Conservation (phyloP, 345 rosid genomes). For the Citrus hindsii region DNA sequence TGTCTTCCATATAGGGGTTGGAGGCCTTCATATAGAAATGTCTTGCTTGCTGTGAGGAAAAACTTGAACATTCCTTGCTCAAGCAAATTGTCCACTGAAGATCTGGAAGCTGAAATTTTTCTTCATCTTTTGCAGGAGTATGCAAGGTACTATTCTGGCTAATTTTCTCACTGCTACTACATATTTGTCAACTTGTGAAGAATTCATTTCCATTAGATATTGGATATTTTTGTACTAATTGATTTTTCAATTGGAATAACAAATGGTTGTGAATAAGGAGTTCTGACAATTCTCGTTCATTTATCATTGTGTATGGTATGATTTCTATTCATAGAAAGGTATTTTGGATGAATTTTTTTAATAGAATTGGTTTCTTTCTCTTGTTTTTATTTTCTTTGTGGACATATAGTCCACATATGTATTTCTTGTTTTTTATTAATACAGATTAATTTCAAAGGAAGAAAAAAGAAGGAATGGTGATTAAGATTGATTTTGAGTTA, state of each 20-base stretch:
- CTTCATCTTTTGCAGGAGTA: constrained; percentile 66
- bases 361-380: not conserved
- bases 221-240: not conserved
- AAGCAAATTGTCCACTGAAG: constrained; percentile 71
- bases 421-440: not conserved
- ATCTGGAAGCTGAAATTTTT: constrained; percentile 83
- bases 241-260: not conserved
- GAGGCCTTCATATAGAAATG: constrained; percentile 82
- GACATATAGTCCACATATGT: not conserved
- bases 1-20: constrained; percentile 58
- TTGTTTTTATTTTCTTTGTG: not conserved
- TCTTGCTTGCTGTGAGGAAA: constrained; percentile 71
- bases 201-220: not conserved
- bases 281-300: not conserved
- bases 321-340: not conserved
- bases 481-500: no score
- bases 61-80: constrained; percentile 73
- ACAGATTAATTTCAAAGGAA: no score
- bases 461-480: no score
- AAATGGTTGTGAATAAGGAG: not conserved
- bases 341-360: not conserved
- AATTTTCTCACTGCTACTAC: not conserved
- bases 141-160: constrained; percentile 43
- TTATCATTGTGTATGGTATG: not conserved
- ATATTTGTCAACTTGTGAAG: not conserved